Percentiles rank a stretch among this genome's conserved stretches.
These are phyloP conservation scores for Lentinula sp. DNA, from an alignment of 768 basidiomycete species.

Conservation along the genomic window DNA sequence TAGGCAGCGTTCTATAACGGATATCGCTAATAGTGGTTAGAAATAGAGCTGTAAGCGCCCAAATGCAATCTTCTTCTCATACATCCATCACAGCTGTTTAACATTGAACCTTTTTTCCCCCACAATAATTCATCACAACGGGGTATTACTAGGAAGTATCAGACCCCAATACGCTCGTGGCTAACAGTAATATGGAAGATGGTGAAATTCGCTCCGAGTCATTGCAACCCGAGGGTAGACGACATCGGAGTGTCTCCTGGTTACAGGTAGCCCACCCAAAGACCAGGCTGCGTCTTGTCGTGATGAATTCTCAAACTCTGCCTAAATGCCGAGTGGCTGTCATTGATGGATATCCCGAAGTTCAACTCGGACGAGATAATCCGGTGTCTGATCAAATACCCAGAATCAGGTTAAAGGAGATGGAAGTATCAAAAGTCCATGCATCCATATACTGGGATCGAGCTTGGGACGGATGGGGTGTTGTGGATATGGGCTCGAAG, in stretches of 20 bases:
- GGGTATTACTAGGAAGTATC: neutral
- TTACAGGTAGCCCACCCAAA: slow-evolving; percentile 8
- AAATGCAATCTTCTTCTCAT: neutral
- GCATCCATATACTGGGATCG: slow-evolving; percentile 71
- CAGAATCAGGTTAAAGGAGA: slow-evolving; percentile 72
- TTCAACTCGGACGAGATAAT: slow-evolving; percentile 71
- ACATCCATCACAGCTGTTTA: neutral
- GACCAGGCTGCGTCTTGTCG: slow-evolving; percentile 41
- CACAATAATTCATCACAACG: neutral
- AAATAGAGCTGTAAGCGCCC: neutral
- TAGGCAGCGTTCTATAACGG: neutral
- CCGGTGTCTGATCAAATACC: slow-evolving; percentile 44
- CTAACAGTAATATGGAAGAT: neutral
- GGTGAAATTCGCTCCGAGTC: neutral
- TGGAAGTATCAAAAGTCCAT: slow-evolving; percentile 79
- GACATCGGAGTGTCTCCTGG: neutral
- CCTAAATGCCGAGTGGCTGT: slow-evolving; percentile 39
- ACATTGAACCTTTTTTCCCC: neutral
- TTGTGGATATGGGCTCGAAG: slow-evolving; percentile 82
- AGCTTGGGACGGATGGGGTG: slow-evolving; percentile 52
- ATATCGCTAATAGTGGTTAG: neutral
- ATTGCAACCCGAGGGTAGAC: neutral
- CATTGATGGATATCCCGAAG: slow-evolving; percentile 47
- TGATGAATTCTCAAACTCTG: slow-evolving; percentile 51
- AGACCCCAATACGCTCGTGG: neutral